Percentiles rank a stretch among this genome's conserved stretches.
Evolutionary conservation across 306 rosid species (phyloP).

Genomic region (Cicer yamashitae): DNA sequence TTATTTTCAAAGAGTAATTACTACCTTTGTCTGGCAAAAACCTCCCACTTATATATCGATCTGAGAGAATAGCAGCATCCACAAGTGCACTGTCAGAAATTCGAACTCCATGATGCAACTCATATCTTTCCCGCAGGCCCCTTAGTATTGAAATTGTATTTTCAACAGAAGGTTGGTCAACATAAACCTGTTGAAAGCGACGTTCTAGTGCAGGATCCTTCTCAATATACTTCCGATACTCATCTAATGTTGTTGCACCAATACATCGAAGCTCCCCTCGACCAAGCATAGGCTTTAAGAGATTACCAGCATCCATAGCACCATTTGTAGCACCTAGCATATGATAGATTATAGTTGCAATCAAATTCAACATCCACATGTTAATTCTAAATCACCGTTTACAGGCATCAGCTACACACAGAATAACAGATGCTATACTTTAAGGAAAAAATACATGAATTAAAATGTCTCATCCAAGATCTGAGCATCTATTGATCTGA

Average conservation of each 20-base stretch:
- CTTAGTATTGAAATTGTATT: slow-evolving; percentile 88
- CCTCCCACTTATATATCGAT: slow-evolving; percentile 96
- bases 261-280: slow-evolving; percentile 97
- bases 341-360: slow-evolving; percentile 32
- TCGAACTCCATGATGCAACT: slow-evolving; percentile 98
- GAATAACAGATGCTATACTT: not conserved
- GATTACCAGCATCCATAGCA: slow-evolving; percentile 99
- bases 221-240: slow-evolving; percentile 94
- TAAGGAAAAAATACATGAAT: not conserved
- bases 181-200: slow-evolving; percentile 98
- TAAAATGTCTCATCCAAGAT: slow-evolving; percentile 22
- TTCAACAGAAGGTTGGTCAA: slow-evolving; percentile 92
- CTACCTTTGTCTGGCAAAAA: slow-evolving; percentile 98
- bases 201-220: slow-evolving; percentile 99
- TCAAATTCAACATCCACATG: slow-evolving; percentile 26
- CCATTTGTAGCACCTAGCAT: slow-evolving; percentile 93
- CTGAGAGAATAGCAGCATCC: slow-evolving; percentile 95
- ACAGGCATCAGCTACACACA: not conserved
- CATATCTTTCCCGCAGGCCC: slow-evolving; percentile 96
- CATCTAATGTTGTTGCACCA: slow-evolving; percentile 96
- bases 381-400: slow-evolving; percentile 28
- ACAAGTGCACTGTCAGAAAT: slow-evolving; percentile 97
- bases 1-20: not conserved
- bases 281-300: slow-evolving; percentile 99
- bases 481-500: slow-evolving; percentile 21